These are phyloP conservation scores for Chlorella sp. DNA, from an alignment of 139 green algal species.

Conservation along the genomic window DNA sequence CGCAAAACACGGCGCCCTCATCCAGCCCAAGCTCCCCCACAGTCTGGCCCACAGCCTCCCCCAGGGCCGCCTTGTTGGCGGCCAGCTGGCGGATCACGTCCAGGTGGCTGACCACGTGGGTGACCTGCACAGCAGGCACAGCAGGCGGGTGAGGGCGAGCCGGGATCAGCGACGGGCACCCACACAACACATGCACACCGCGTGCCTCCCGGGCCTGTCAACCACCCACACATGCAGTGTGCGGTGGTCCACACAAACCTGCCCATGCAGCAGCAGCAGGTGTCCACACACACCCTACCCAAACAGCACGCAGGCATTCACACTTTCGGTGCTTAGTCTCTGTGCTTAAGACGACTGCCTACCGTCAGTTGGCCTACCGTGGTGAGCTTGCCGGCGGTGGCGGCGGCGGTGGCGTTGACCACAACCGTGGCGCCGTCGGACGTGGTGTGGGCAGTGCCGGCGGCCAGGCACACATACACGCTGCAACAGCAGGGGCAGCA, in stretches of 20 bases:
- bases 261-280: too few relatives aligned
- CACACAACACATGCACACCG: too few relatives aligned
- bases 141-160: neutral
- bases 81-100: constrained; percentile 52
- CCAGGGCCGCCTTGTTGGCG: constrained; percentile 50
- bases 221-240: too few relatives aligned
- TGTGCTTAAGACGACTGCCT: neutral
- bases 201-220: too few relatives aligned
- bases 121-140: constrained; percentile 19
- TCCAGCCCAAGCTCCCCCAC: constrained; percentile 36
- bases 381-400: constrained; percentile 41
- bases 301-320: too few relatives aligned
- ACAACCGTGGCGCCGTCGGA: constrained; percentile 17
- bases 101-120: constrained; percentile 56
- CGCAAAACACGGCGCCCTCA: constrained; percentile 28
- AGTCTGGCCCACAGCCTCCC: constrained; percentile 34
- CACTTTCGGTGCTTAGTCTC: too few relatives aligned
- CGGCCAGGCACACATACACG: constrained; percentile 53
- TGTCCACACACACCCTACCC: too few relatives aligned
- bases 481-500: constrained; percentile 32
- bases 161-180: too few relatives aligned
- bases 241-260: too few relatives aligned
- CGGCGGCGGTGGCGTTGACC: constrained; percentile 26
- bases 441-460: constrained; percentile 38
- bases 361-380: constrained; percentile 41